Conservation (phyloP, 495 filamentous ascomycete species). For the Tuber calosporum region DNA sequence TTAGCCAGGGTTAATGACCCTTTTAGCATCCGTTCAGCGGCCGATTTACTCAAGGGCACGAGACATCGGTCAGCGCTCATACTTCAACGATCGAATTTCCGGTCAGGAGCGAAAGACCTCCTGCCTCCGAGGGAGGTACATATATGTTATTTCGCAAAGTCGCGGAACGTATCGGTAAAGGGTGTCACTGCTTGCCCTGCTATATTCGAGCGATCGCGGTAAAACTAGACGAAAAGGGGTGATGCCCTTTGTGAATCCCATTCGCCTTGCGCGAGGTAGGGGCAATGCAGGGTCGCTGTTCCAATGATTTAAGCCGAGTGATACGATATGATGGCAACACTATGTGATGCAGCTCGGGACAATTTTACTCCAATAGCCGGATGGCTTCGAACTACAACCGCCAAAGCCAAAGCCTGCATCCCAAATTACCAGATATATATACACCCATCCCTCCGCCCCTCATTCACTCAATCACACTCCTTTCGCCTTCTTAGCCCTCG, state of each 20-base stretch:
- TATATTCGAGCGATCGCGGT: neutral
- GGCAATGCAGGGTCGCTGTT: neutral
- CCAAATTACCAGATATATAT: neutral
- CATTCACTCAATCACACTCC: neutral
- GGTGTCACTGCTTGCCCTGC: neutral
- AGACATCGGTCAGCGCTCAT: neutral
- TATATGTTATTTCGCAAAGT: neutral
- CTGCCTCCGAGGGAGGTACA: neutral
- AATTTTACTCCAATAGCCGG: neutral
- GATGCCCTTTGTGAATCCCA: neutral
- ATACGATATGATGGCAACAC: neutral
- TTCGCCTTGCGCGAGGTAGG: neutral
- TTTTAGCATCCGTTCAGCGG: neutral
- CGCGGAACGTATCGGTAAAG: no score
- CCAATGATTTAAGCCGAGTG: neutral
- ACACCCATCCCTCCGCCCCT: neutral
- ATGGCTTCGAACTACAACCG: neutral
- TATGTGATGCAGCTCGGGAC: neutral
- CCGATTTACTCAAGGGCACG: neutral
- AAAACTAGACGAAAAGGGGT: neutral
- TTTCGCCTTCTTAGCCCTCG: slow-evolving; percentile 3
- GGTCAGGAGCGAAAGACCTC: neutral
- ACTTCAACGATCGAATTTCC: neutral
- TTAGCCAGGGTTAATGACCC: neutral
- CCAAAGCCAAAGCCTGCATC: neutral